Percentiles rank a stretch among this genome's conserved stretches.
Evolutionary conservation across 176 grass and related monocot species (phyloP).

Genomic region (Avena eriantha): DNA sequence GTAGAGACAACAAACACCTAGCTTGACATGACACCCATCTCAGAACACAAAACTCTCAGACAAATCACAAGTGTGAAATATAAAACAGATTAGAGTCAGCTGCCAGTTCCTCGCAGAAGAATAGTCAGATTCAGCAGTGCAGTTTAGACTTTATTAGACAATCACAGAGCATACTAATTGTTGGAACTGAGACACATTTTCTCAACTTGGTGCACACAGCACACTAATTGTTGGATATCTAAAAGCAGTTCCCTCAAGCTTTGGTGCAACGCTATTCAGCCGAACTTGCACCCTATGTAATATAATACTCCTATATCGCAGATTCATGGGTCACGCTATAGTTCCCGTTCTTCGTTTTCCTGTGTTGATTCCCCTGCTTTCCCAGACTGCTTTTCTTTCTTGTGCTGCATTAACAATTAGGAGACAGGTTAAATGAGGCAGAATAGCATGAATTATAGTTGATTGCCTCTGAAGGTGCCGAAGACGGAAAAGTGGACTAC

Average conservation of each 20-base stretch:
- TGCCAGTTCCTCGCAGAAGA: background rate
- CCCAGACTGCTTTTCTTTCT: constrained; percentile 34
- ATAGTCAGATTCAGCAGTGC: background rate
- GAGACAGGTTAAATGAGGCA: constrained; percentile 11
- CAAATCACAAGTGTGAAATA: background rate
- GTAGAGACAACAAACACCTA: background rate
- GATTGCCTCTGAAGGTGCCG: constrained; percentile 15
- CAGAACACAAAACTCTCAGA: background rate
- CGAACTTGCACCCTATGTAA: constrained; percentile 15
- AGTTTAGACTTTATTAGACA: background rate
- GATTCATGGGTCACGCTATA: background rate
- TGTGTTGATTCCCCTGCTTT: constrained; percentile 38
- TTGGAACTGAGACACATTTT: background rate
- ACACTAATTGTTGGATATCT: too few relatives aligned
- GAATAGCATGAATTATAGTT: background rate
- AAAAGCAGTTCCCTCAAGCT: background rate
- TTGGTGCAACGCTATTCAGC: background rate
- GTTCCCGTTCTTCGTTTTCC: constrained; percentile 26
- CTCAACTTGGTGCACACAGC: background rate
- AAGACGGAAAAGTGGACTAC: background rate
- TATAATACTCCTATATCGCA: background rate
- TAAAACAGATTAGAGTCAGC: background rate
- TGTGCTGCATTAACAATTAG: constrained; percentile 34
- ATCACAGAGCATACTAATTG: background rate
- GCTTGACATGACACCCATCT: background rate